Percentiles rank a stretch among this genome's conserved stretches.
Evolutionary conservation across 768 basidiomycete species (phyloP).

Genomic region (Termitomyces sp.): DNA sequence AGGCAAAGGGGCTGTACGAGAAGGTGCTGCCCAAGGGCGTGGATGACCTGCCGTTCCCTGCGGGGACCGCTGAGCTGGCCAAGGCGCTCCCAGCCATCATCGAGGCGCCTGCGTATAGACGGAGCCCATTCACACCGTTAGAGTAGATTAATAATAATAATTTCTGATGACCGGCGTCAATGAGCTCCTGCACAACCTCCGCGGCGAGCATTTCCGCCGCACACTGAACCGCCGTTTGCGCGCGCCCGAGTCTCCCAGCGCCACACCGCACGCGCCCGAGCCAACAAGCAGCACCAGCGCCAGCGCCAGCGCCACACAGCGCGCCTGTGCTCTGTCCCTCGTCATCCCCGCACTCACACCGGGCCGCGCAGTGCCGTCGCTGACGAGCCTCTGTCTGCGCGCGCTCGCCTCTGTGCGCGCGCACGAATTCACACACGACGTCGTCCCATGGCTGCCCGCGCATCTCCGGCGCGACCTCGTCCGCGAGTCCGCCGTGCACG

Average conservation of each 20-base stretch:
- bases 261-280: no score
- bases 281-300: no score
- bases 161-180: conserved; percentile 28
- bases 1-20: conserved; percentile 66
- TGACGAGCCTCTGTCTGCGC: conserved; percentile 54
- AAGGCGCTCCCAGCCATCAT: conserved; percentile 58
- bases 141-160: conserved; percentile 34
- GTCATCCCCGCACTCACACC: conserved; percentile 29
- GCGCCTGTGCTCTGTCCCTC: conserved; percentile 46
- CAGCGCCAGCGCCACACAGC: no score
- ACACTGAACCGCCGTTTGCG: conserved; percentile 34
- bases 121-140: conserved; percentile 74
- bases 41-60: conserved; percentile 85
- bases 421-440: conserved; percentile 35
- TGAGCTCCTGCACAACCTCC: conserved; percentile 43
- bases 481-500: conserved; percentile 50
- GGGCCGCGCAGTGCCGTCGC: conserved; percentile 36
- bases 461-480: conserved; percentile 58
- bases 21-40: conserved; percentile 81
- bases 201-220: conserved; percentile 71
- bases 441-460: conserved; percentile 46
- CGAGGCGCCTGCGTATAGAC: conserved; percentile 65
- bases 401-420: conserved; percentile 33
- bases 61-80: conserved; percentile 76
- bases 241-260: no score